Evolutionary conservation across 495 filamentous ascomycete species (phyloP).

Genomic region (Neurospora cerealis): DNA sequence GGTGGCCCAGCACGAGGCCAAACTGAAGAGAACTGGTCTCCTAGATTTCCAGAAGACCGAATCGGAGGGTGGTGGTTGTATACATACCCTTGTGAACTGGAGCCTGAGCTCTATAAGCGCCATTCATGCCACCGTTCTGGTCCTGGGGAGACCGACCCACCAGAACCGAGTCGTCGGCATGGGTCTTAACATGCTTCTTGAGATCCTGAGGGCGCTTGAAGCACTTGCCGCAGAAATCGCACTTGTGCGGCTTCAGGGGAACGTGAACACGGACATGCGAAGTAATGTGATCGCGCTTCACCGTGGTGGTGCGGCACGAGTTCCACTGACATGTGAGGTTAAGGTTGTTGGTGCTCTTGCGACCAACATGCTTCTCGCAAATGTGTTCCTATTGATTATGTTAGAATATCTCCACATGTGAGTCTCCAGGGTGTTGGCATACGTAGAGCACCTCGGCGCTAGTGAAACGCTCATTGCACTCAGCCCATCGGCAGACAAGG

Average conservation of each 20-base stretch:
- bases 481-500: slow-evolving; percentile 76
- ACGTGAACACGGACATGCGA: slow-evolving; percentile 99
- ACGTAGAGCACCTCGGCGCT: slow-evolving; percentile 85
- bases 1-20: neutral
- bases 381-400: slow-evolving; percentile 69
- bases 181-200: slow-evolving; percentile 99
- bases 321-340: slow-evolving; percentile 98
- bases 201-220: slow-evolving; percentile 99
- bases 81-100: slow-evolving; percentile 45
- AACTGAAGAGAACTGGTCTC: neutral
- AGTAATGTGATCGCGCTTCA: slow-evolving; percentile 99
- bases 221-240: slow-evolving; percentile 95
- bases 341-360: slow-evolving; percentile 98
- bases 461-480: slow-evolving; percentile 70
- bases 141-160: slow-evolving; percentile 60
- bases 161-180: slow-evolving; percentile 92
- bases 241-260: slow-evolving; percentile 95
- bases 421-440: slow-evolving; percentile 29
- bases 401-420: neutral
- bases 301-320: slow-evolving; percentile 87
- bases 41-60: neutral
- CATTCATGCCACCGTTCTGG: slow-evolving; percentile 53
- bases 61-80: neutral
- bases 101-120: slow-evolving; percentile 37
- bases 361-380: slow-evolving; percentile 95